A percentile compares a stretch with the other conserved stretches of the same genome.
These are phyloP conservation scores for Coemansia sp. DNA, from an alignment of 192 early-diverging fungal genomes.

Conservation along the genomic window DNA sequence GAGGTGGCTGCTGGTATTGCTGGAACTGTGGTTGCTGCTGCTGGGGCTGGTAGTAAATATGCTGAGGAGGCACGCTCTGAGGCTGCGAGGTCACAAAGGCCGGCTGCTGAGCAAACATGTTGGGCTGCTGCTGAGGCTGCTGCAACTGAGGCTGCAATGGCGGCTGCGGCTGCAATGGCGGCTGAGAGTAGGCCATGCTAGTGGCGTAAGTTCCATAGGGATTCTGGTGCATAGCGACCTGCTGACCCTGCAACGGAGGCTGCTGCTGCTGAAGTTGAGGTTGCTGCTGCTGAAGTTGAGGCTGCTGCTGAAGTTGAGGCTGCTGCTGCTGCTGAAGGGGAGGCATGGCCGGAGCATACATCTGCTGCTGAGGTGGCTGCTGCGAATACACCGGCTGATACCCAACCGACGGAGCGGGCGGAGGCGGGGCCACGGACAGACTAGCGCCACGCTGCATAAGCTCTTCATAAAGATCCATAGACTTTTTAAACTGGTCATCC, in stretches of 20 bases:
- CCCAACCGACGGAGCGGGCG: slow-evolving; percentile 7
- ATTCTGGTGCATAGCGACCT: slow-evolving; percentile 4
- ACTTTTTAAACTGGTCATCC: slow-evolving; percentile 40
- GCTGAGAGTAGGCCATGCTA: slow-evolving; percentile 13
- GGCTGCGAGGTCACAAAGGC: slow-evolving; percentile 1
- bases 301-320: slow-evolving; percentile 20
- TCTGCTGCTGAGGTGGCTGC: slow-evolving; percentile 7
- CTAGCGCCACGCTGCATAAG: slow-evolving; percentile 39
- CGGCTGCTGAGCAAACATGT: background rate
- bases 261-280: too few species aligned
- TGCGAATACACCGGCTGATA: slow-evolving; percentile 15
- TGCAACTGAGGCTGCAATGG: slow-evolving; percentile 12
- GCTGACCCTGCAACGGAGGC: background rate
- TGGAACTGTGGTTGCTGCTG: slow-evolving; percentile 19
- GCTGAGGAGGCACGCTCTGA: background rate
- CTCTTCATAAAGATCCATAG: slow-evolving; percentile 45
- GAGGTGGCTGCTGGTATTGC: too few species aligned
- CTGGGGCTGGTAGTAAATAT: slow-evolving; percentile 1
- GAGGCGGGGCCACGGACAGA: background rate
- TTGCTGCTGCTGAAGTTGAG: slow-evolving; percentile 18
- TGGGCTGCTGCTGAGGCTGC: slow-evolving; percentile 6
- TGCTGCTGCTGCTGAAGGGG: slow-evolving; percentile 7
- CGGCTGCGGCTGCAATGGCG: slow-evolving; percentile 5
- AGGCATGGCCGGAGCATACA: slow-evolving; percentile 2
- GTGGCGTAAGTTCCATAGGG: background rate